These are phyloP conservation scores for Solanum aculeatissimum DNA, from an alignment of 305 asterid genomes.

Conservation along the genomic window DNA sequence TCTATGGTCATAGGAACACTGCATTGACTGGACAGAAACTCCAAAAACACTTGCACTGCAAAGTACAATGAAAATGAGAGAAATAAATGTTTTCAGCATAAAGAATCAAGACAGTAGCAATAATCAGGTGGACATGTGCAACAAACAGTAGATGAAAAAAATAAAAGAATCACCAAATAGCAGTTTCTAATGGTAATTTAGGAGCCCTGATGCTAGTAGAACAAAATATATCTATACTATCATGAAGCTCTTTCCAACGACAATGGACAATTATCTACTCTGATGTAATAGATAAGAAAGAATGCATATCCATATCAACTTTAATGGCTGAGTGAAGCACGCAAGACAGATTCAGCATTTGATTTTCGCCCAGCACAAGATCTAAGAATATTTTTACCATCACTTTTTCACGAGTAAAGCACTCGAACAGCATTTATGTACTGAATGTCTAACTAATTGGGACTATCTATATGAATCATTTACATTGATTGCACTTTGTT, in stretches of 20 bases:
- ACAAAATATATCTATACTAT: background rate
- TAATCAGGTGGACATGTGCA: background rate
- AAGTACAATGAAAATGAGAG: background rate
- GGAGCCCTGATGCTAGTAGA: background rate
- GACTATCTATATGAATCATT: background rate
- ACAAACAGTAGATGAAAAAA: background rate
- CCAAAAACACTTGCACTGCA: constrained; percentile 74
- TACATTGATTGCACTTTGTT: background rate
- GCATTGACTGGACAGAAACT: constrained; percentile 83
- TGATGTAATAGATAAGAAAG: background rate
- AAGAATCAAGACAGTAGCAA: background rate
- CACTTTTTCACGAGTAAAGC: background rate
- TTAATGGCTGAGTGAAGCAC: background rate
- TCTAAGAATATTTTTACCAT: background rate
- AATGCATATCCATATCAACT: background rate
- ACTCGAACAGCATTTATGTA: background rate
- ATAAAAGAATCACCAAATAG: background rate
- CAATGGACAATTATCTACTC: background rate
- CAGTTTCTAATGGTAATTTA: background rate
- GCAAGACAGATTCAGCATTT: background rate
- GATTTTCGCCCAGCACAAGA: background rate
- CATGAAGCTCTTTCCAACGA: background rate
- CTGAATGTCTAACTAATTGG: background rate
- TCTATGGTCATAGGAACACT: constrained; percentile 57
- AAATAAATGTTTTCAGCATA: background rate